Evolutionary conservation across 306 rosid genomes (phyloP).

Genomic region (Quercus mongolica): DNA sequence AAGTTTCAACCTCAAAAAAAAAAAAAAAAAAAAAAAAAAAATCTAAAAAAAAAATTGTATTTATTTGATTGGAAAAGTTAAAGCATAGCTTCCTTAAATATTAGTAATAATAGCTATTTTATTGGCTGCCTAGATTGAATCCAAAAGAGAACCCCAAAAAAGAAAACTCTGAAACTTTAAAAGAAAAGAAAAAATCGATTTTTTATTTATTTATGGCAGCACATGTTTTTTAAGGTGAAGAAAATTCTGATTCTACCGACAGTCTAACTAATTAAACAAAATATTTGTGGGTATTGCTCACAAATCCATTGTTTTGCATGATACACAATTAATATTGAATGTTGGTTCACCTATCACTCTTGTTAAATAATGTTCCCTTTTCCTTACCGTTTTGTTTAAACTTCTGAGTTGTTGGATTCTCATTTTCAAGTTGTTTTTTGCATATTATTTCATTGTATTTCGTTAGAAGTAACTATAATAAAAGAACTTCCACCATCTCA

Average conservation of each 20-base stretch:
- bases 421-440: slow-evolving; percentile 11
- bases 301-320: not conserved
- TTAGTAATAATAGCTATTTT: no score
- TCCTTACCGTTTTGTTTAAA: not conserved
- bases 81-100: not conserved
- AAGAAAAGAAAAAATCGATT: not conserved
- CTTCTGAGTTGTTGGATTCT: slow-evolving; percentile 15
- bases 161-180: not conserved
- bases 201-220: not conserved
- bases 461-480: not conserved
- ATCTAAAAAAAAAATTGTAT: not conserved
- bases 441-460: not conserved
- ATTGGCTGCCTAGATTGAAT: not conserved
- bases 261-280: not conserved
- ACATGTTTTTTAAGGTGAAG: not conserved
- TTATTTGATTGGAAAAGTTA: not conserved
- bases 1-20: not conserved
- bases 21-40: not conserved
- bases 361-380: not conserved
- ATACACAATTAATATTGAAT: not conserved
- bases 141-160: not conserved
- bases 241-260: slow-evolving; percentile 16
- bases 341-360: not conserved
- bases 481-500: slow-evolving; percentile 27
- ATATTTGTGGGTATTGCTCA: not conserved